These are phyloP conservation scores for Chlamydomonas sp. DNA, from an alignment of 139 green algal genomes.

Conservation along the genomic window DNA sequence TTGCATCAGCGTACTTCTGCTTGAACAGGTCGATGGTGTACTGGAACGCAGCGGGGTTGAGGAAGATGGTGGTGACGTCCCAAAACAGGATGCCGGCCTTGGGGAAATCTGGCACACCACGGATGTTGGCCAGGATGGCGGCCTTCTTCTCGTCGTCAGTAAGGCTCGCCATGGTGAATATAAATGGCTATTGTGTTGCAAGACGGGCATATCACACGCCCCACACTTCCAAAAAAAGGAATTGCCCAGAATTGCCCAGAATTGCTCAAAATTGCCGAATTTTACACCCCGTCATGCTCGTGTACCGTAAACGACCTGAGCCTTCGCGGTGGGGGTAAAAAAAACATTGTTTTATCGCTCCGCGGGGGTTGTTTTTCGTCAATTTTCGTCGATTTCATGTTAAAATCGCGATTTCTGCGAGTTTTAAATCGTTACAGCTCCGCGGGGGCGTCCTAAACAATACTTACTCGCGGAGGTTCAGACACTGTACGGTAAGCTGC, in stretches of 20 bases:
- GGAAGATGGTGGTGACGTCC: slow-evolving; percentile 90
- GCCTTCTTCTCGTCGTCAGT: slow-evolving; percentile 29
- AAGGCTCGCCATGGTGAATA: background rate
- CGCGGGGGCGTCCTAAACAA: too few relatives aligned
- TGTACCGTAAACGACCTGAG: too few relatives aligned
- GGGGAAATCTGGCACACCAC: slow-evolving; percentile 76
- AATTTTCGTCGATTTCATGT: too few relatives aligned
- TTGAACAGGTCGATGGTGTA: slow-evolving; percentile 72
- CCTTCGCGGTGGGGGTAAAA: too few relatives aligned
- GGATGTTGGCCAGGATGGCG: slow-evolving; percentile 51
- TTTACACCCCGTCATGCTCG: too few relatives aligned
- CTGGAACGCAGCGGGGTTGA: slow-evolving; percentile 81
- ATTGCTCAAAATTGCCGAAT: too few relatives aligned
- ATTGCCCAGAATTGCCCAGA: background rate
- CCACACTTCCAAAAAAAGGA: background rate
- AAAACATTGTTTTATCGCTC: too few relatives aligned
- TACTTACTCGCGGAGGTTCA: too few relatives aligned
- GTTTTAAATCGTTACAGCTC: too few relatives aligned
- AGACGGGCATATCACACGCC: background rate
- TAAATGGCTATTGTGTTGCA: background rate
- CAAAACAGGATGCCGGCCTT: slow-evolving; percentile 92
- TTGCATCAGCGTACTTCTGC: slow-evolving; percentile 64
- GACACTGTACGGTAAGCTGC: too few relatives aligned
- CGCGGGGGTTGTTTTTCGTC: too few relatives aligned
- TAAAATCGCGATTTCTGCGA: too few relatives aligned